Conservation (phyloP, 495 filamentous ascomycete genomes). For the Thozetella sp. region DNA sequence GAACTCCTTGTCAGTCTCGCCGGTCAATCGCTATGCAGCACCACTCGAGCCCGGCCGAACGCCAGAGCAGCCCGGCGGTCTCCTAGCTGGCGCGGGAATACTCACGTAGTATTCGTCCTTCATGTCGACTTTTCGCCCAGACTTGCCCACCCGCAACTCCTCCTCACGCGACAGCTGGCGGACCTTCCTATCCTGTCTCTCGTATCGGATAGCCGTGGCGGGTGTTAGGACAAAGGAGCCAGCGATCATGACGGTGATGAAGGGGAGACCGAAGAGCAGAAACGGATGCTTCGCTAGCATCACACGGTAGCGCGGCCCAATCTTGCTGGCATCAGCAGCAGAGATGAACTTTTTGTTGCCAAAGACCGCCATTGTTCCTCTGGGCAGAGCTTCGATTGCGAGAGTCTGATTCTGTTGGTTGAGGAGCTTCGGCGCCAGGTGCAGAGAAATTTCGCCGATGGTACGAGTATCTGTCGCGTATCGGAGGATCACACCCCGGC, state of each 20-base stretch:
- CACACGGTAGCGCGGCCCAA: slow-evolving; percentile 76
- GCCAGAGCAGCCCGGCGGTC: not conserved
- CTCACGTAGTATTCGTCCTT: slow-evolving; percentile 94
- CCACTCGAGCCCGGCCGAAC: not conserved
- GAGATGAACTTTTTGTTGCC: slow-evolving; percentile 71
- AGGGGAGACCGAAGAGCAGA: slow-evolving; percentile 93
- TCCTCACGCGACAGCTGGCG: slow-evolving; percentile 82
- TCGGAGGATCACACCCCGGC: too few species aligned
- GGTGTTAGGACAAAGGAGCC: slow-evolving; percentile 94
- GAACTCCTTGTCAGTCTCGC: not conserved
- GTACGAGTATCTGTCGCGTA: too few species aligned
- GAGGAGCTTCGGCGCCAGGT: not conserved
- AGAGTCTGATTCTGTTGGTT: not conserved
- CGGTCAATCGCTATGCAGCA: not conserved
- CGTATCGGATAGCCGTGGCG: slow-evolving; percentile 89
- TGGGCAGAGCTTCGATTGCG: not conserved
- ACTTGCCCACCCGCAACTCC: slow-evolving; percentile 74
- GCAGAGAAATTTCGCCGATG: not conserved
- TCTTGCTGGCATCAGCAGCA: slow-evolving; percentile 56
- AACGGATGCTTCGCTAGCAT: slow-evolving; percentile 78
- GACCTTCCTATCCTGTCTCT: slow-evolving; percentile 86
- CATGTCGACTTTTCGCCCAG: slow-evolving; percentile 72
- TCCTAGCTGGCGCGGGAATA: slow-evolving; percentile 16
- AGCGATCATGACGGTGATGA: slow-evolving; percentile 88
- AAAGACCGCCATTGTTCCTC: slow-evolving; percentile 70